Percentiles rank a stretch among this genome's conserved stretches.
phyloP scores from a whole-genome alignment of 148 eudicot genomes.

The Chenopodium suecicum region DNA sequence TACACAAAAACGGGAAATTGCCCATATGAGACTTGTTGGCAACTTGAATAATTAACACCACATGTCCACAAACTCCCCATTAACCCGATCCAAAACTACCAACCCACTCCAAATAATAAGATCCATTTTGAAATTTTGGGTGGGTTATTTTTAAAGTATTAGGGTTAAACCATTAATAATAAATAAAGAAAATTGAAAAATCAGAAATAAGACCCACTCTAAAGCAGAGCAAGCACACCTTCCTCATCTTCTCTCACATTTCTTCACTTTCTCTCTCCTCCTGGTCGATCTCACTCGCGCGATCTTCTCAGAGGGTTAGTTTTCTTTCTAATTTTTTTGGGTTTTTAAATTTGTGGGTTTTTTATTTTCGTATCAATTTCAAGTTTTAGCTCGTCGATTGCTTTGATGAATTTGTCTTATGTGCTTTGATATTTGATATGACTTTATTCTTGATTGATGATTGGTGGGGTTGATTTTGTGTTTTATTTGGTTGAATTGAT shows the following conservation, averaged over 20 bases:
- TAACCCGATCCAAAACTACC: too few relatives aligned
- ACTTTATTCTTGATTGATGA: background rate
- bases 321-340: too few relatives aligned
- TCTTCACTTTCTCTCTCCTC: background rate
- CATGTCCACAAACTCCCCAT: too few relatives aligned
- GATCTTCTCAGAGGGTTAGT: background rate
- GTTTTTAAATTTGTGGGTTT: background rate
- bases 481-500: background rate
- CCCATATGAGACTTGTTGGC: too few relatives aligned
- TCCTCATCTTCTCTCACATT: background rate
- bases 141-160: too few relatives aligned
- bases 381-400: background rate
- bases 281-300: background rate
- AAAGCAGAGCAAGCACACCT: background rate
- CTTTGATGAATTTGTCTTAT: background rate
- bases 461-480: background rate
- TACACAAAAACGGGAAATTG: too few relatives aligned
- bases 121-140: too few relatives aligned
- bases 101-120: too few relatives aligned
- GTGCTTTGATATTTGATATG: background rate
- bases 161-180: too few relatives aligned
- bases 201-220: too few relatives aligned
- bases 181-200: too few relatives aligned
- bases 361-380: background rate
- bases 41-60: too few relatives aligned